Evolutionary conservation across 345 rosid species (phyloP).

Genomic region (Leavenworthia alabamica): DNA sequence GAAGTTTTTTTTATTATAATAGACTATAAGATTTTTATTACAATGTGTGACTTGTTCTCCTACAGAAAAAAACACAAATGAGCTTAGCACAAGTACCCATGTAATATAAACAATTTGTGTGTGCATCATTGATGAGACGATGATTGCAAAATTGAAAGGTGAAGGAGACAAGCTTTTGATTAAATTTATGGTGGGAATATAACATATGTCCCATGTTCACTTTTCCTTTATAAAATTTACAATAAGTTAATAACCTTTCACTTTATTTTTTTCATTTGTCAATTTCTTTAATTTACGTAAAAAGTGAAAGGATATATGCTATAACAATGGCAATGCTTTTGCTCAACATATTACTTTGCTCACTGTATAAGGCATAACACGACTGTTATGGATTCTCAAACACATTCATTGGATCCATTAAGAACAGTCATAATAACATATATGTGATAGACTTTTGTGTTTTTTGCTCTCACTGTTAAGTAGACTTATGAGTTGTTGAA

Average conservation of each 20-base stretch:
- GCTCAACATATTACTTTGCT: slow-evolving; percentile 20
- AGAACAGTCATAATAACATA: background rate
- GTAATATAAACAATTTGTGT: background rate
- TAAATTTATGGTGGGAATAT: slow-evolving; percentile 28
- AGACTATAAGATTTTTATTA: too few relatives aligned
- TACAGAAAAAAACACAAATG: background rate
- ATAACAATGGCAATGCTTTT: slow-evolving; percentile 26
- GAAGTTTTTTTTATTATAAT: too few relatives aligned
- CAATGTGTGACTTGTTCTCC: too few relatives aligned
- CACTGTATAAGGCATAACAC: slow-evolving; percentile 27
- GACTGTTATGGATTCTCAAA: slow-evolving; percentile 31
- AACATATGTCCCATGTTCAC: slow-evolving; percentile 33
- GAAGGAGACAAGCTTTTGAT: slow-evolving; percentile 31
- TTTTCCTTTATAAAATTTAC: slow-evolving; percentile 11
- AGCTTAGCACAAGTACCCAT: slow-evolving; percentile 6
- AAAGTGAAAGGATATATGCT: slow-evolving; percentile 31
- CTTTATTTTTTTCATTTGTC: slow-evolving; percentile 1
- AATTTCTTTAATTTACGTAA: slow-evolving; percentile 19
- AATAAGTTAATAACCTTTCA: slow-evolving; percentile 22
- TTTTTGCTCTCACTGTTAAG: background rate
- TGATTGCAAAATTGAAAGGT: slow-evolving; percentile 30
- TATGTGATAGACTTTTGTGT: background rate
- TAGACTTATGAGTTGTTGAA: slow-evolving; percentile 9
- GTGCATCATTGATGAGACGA: slow-evolving; percentile 26
- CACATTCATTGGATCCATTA: slow-evolving; percentile 28